These are phyloP conservation scores for Rhodotorula graminis DNA, from an alignment of 768 basidiomycete genomes.

Conservation along the genomic window DNA sequence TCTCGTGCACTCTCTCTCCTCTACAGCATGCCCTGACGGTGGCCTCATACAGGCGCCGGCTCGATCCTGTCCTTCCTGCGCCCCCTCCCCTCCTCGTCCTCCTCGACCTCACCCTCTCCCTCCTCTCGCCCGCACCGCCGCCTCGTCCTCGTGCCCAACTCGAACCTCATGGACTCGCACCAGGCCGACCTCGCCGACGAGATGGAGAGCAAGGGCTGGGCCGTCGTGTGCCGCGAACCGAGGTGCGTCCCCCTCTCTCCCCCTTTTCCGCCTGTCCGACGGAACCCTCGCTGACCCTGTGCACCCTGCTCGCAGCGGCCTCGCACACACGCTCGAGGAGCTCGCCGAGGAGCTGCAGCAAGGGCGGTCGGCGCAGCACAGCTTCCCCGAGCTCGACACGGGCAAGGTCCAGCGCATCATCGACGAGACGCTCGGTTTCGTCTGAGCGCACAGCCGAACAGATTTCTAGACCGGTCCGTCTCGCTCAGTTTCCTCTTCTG, in stretches of 20 bases:
- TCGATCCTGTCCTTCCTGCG: slow-evolving; percentile 61
- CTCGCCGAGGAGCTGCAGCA: not conserved
- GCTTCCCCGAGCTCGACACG: slow-evolving; percentile 10
- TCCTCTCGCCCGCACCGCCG: slow-evolving; percentile 54
- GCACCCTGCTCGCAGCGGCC: not conserved
- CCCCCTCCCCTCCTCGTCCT: not conserved
- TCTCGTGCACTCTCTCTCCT: not conserved
- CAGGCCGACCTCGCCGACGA: slow-evolving; percentile 79
- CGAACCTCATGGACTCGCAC: slow-evolving; percentile 83
- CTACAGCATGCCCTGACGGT: not conserved
- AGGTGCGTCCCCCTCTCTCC: slow-evolving; percentile 6
- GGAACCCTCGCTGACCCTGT: not conserved
- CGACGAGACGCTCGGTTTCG: slow-evolving; percentile 24
- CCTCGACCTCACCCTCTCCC: not conserved
- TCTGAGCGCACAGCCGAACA: too few relatives aligned
- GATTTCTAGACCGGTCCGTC: too few relatives aligned
- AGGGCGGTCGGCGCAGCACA: not conserved
- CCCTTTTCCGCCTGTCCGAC: not conserved
- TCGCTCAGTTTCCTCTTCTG: too few relatives aligned
- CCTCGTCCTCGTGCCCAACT: slow-evolving; percentile 83
- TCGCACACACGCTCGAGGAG: not conserved
- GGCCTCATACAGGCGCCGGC: slow-evolving; percentile 65
- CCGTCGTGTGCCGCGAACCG: slow-evolving; percentile 11
- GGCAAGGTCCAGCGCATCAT: slow-evolving; percentile 13
- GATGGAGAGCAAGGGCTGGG: slow-evolving; percentile 47